These are phyloP conservation scores for Prunus mume DNA, from an alignment of 306 rosid genomes.

Conservation along the genomic window DNA sequence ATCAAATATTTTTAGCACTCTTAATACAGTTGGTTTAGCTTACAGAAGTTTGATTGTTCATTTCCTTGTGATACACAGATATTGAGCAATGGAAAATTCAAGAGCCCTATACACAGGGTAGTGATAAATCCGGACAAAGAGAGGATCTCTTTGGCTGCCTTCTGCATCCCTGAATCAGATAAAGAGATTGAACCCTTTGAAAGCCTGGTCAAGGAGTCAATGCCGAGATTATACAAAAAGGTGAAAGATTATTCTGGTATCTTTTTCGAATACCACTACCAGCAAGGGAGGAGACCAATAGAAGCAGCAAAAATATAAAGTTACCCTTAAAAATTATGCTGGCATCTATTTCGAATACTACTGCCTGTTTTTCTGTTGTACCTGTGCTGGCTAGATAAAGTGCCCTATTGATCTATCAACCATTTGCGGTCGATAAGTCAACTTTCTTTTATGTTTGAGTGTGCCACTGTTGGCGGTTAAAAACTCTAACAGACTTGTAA, in stretches of 20 bases:
- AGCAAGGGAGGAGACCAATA: constrained; percentile 42
- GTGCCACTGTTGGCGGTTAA: too few relatives aligned
- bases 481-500: too few relatives aligned
- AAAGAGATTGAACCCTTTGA: constrained; percentile 49
- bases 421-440: too few relatives aligned
- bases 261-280: constrained; percentile 26
- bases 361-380: too few relatives aligned
- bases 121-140: constrained; percentile 40
- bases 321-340: too few relatives aligned
- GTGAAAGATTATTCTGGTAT: constrained; percentile 34
- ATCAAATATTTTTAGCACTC: too few relatives aligned
- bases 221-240: constrained; percentile 36
- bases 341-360: too few relatives aligned
- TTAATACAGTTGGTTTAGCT: too few relatives aligned
- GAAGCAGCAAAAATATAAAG: constrained; percentile 21
- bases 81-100: constrained; percentile 48
- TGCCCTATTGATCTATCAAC: too few relatives aligned
- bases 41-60: too few relatives aligned
- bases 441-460: too few relatives aligned
- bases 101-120: constrained; percentile 47
- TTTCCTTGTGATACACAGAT: constrained; percentile 26
- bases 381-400: too few relatives aligned
- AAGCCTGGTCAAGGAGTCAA: constrained; percentile 34
- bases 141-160: constrained; percentile 41
- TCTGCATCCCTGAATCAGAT: constrained; percentile 38